Evolutionary conservation across 192 early-diverging fungal species (phyloP).

Genomic region (Rhizophagus clarus): DNA sequence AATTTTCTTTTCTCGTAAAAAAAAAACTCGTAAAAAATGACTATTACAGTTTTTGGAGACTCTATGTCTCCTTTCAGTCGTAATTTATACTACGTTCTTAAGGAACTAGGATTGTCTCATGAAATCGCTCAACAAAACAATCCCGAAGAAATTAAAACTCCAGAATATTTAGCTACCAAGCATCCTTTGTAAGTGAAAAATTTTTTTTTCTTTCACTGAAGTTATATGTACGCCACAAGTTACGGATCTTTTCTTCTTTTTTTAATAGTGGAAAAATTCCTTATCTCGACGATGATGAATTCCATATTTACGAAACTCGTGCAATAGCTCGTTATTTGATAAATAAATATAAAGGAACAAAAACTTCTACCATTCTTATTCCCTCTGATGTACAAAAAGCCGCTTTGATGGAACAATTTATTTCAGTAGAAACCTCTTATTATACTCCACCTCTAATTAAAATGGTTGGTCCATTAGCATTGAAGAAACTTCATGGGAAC

Average conservation of each 20-base stretch:
- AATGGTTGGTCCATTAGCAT: not conserved
- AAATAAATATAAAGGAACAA: too few species aligned
- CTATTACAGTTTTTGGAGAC: slow-evolving; percentile 34
- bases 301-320: too few species aligned
- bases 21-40: not conserved
- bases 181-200: slow-evolving; percentile 39
- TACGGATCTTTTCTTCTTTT: slow-evolving; percentile 39
- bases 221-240: slow-evolving; percentile 10
- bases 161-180: too few species aligned
- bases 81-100: slow-evolving; percentile 29
- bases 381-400: slow-evolving; percentile 35
- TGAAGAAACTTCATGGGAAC: not conserved
- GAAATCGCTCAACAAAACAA: slow-evolving; percentile 27
- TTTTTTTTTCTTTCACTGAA: slow-evolving; percentile 28
- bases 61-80: slow-evolving; percentile 35
- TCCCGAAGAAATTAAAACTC: slow-evolving; percentile 35
- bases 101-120: slow-evolving; percentile 40
- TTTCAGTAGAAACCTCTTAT: slow-evolving; percentile 28
- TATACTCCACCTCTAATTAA: not conserved
- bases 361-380: slow-evolving; percentile 15
- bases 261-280: slow-evolving; percentile 34
- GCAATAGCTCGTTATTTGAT: too few species aligned
- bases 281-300: too few species aligned
- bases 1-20: too few species aligned
- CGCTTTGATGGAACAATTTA: slow-evolving; percentile 39